Conservation (phyloP, 257 asterid species). For the Phtheirospermum japonicum region DNA sequence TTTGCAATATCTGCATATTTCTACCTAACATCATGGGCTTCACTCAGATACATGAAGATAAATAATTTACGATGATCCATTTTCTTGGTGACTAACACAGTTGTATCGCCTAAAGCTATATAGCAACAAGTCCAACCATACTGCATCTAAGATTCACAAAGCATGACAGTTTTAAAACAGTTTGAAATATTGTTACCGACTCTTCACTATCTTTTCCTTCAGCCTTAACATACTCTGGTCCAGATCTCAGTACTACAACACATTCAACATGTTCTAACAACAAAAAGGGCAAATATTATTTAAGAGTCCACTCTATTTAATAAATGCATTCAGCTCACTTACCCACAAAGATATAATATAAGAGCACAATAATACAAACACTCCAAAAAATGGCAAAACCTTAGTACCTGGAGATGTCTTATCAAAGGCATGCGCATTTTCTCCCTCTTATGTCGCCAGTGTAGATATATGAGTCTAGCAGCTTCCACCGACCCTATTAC, state of each 20-base stretch:
- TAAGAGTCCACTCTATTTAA: background rate
- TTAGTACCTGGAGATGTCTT: constrained; percentile 82
- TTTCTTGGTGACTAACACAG: constrained; percentile 5
- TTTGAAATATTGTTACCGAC: background rate
- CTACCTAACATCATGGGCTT: constrained; percentile 11
- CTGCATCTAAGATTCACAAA: constrained; percentile 19
- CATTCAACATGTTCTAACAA: too few relatives aligned
- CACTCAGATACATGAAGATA: constrained; percentile 18
- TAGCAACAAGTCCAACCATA: constrained; percentile 4
- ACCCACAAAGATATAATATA: constrained; percentile 11
- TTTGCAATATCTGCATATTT: constrained; percentile 16
- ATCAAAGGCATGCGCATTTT: constrained; percentile 73
- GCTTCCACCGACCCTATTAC: constrained; percentile 53
- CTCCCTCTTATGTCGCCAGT: constrained; percentile 81
- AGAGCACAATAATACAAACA: constrained; percentile 10
- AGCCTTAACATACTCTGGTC: constrained; percentile 9
- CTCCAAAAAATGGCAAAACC: constrained; percentile 5
- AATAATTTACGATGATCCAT: constrained; percentile 6
- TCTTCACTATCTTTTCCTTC: constrained; percentile 9
- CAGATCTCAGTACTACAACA: constrained; percentile 13
- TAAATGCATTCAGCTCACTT: constrained; percentile 8
- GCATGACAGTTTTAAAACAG: constrained; percentile 7
- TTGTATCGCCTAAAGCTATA: constrained; percentile 8
- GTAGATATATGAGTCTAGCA: constrained; percentile 52
- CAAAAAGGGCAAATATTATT: background rate